Percentiles rank a stretch among this genome's conserved stretches.
Conservation (phyloP, 768 basidiomycete species). For the Hygrocybe punicea region DNA sequence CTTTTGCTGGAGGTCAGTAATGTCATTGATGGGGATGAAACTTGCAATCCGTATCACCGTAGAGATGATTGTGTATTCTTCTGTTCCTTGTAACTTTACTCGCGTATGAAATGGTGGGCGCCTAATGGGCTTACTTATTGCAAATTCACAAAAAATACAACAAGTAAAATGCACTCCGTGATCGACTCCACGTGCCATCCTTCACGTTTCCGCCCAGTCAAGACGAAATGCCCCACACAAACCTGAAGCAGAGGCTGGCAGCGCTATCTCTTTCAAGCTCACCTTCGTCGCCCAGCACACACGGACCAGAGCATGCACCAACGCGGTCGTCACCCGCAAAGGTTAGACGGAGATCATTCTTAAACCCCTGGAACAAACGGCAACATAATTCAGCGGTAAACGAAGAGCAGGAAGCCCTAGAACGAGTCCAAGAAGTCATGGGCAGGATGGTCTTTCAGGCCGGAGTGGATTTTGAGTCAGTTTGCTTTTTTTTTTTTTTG, state of each 20-base stretch:
- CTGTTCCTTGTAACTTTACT: not conserved
- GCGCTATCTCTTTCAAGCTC: conserved; percentile 59
- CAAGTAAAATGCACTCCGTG: no score
- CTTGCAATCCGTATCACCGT: no score
- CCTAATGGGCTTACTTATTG: no score
- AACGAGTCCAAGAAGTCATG: conserved; percentile 63
- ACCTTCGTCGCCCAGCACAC: conserved; percentile 46
- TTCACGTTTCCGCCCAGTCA: not conserved
- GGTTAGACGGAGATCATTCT: conserved; percentile 37
- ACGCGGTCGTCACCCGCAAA: conserved; percentile 10
- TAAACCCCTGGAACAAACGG: conserved; percentile 53
- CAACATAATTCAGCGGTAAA: conserved; percentile 24
- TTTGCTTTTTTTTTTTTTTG: conserved; percentile 13
- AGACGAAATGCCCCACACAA: conserved; percentile 25
- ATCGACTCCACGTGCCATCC: not conserved
- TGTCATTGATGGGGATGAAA: not conserved
- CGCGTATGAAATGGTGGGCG: no score
- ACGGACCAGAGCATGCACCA: conserved; percentile 24
- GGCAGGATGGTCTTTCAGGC: conserved; percentile 78
- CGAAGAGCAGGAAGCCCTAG: conserved; percentile 29
- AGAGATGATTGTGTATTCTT: no score
- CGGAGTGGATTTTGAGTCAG: conserved; percentile 86
- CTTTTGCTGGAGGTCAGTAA: conserved; percentile 47
- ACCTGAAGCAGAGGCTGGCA: conserved; percentile 64
- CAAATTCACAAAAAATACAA: no score